Evolutionary conservation across 2,329 filamentous ascomycete species (phyloP), one percentile per base, ranked within the genome.

Genomic region (Pseudogymnoascus sp.): DNA sequence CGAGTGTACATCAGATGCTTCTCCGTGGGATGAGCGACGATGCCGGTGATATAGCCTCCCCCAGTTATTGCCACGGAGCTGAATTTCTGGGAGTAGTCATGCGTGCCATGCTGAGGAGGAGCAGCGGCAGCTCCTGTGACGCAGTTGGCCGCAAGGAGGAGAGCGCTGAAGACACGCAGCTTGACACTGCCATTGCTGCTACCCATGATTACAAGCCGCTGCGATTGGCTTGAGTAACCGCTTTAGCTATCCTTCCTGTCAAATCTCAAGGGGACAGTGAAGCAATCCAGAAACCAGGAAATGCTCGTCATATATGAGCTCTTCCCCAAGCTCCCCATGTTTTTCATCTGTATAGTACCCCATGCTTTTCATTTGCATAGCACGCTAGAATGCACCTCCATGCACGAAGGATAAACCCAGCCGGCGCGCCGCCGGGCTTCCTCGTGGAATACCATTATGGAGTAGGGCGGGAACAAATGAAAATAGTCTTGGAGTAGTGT

Each of bases 41-140:
- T 60, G 14, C 64, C 64, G 14, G 64, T 66, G 31, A 66, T 66
- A 46, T 63, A 66, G 2, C 64, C 64, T 6, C 64, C 64, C 23
- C 64, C 64, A 11, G 63, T 66, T 31, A 66, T 64, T 12, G 64
- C 63, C 11, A 66, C 64, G 1, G 63, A 63, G 31, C 44, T 64
- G 37, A 61, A 66, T 28, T 64, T 64, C 8, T 66, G 28, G 25
- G 46, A 56, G n/a, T 56, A 56, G 25, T 12, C 46, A 18, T 56
- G 46, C n/a, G 46, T 56, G n/a, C 46, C 46, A 56, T 56, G 46
- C 25, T 56, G 25, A 56, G 46, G 46, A 12, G 25, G 46, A 18
- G 46, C 46, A 56, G 25, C 18, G 25, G 21, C 28, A 18, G 34
- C 46, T 34, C 46, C 46, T 56, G 25, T 56, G n/a, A 56, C 28